Conservation (phyloP, 2,329 filamentous ascomycete species). For the Colletotrichum cordylinicola region DNA sequence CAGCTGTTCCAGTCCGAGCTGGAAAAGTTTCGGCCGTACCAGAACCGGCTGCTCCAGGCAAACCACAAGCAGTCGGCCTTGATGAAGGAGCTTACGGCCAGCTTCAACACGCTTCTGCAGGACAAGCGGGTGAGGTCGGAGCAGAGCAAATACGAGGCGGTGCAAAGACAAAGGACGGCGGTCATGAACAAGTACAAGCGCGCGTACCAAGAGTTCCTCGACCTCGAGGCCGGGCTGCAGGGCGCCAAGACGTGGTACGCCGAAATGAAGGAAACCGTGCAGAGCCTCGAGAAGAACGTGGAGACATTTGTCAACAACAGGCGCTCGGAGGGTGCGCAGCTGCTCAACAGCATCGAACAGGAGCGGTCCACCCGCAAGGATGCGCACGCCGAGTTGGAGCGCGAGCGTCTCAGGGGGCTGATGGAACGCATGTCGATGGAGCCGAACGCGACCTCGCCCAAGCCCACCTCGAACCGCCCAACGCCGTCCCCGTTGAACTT, state of each 20-base stretch:
- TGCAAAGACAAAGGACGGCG: slow-evolving; percentile 80
- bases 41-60: slow-evolving; percentile 88
- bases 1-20: slow-evolving; percentile 94
- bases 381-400: slow-evolving; percentile 78
- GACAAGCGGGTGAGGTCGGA: slow-evolving; percentile 93
- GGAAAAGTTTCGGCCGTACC: slow-evolving; percentile 95
- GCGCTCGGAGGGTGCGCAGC: slow-evolving; percentile 85
- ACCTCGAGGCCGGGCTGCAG: slow-evolving; percentile 83
- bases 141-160: slow-evolving; percentile 91
- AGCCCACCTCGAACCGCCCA: slow-evolving; percentile 37
- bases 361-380: slow-evolving; percentile 68
- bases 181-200: slow-evolving; percentile 90
- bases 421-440: slow-evolving; percentile 98
- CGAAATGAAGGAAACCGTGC: slow-evolving; percentile 94
- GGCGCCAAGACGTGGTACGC: slow-evolving; percentile 92
- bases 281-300: slow-evolving; percentile 93
- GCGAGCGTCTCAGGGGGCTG: slow-evolving; percentile 82
- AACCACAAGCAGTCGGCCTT: slow-evolving; percentile 94
- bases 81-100: slow-evolving; percentile 91
- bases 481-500: slow-evolving; percentile 42
- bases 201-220: slow-evolving; percentile 90
- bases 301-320: slow-evolving; percentile 97
- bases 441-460: slow-evolving; percentile 47
- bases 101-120: slow-evolving; percentile 87
- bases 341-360: slow-evolving; percentile 87